Percentiles rank a stretch among this genome's conserved stretches.
Evolutionary conservation across 2,329 filamentous ascomycete genomes (phyloP).

Genomic region (Botryotinia calthae): DNA sequence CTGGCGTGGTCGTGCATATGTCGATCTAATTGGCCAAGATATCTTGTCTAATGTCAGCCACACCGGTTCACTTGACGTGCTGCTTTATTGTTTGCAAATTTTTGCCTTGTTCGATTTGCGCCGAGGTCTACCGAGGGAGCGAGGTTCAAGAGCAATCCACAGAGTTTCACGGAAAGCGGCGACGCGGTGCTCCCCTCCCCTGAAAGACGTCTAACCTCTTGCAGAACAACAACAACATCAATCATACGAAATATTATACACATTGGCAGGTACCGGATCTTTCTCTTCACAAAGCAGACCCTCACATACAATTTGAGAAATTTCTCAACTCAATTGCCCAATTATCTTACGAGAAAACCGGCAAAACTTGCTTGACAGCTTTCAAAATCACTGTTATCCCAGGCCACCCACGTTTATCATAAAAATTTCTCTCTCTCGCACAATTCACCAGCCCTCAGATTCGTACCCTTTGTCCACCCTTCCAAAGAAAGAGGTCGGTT

Average conservation of each 20-base stretch:
- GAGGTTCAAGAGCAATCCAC: not conserved
- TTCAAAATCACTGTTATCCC: not conserved
- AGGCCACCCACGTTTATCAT: not conserved
- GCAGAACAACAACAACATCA: constrained; percentile 5
- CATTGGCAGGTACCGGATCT: constrained; percentile 1
- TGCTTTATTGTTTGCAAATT: constrained; percentile 8
- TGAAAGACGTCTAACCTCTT: not conserved
- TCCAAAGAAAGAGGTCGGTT: not conserved
- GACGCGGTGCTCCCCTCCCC: not conserved
- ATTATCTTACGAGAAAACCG: not conserved
- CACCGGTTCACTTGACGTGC: constrained; percentile 3
- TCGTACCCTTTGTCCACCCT: not conserved
- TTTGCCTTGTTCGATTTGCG: not conserved
- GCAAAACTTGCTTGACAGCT: not conserved
- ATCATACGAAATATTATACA: constrained; percentile 10
- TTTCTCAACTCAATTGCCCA: not conserved
- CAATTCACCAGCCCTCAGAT: not conserved
- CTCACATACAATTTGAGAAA: not conserved
- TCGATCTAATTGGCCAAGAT: constrained; percentile 13
- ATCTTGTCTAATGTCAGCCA: constrained; percentile 16
- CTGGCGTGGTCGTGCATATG: constrained; percentile 19
- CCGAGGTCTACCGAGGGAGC: constrained; percentile 7
- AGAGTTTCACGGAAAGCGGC: constrained; percentile 18
- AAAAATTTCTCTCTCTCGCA: not conserved
- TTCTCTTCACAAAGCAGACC: not conserved